phyloP scores from a whole-genome alignment of 108 stramenopile species.

The Cyclostephanos invisitatus region DNA sequence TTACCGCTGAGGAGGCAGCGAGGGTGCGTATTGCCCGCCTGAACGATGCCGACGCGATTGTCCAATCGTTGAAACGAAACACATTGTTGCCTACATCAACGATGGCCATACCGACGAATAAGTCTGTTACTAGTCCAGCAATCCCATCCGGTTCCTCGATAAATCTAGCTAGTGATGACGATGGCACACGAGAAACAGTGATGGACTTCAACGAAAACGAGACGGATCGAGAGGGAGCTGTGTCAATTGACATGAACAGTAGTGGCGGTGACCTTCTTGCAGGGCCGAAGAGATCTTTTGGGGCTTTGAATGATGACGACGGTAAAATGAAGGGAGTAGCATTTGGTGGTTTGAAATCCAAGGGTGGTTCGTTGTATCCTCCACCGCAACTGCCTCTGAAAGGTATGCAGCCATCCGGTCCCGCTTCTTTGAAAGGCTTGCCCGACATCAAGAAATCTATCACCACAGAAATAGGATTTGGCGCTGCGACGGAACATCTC shows the following conservation, averaged over 20 bases:
- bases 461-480: background rate
- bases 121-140: background rate
- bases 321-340: slow-evolving; percentile 5
- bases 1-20: no score
- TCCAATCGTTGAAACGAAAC: background rate
- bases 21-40: slow-evolving; percentile 8
- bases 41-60: slow-evolving; percentile 29
- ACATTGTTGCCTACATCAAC: no score
- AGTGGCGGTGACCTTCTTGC: background rate
- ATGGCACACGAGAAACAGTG: no score
- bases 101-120: background rate
- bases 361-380: background rate
- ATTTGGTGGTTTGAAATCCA: slow-evolving; percentile 15
- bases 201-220: no score
- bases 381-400: slow-evolving; percentile 4
- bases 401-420: background rate
- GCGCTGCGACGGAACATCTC: background rate
- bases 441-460: background rate
- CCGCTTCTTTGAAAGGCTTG: background rate
- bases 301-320: background rate
- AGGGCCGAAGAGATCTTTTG: background rate
- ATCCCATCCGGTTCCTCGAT: no score
- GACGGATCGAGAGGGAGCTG: no score
- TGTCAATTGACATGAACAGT: background rate
- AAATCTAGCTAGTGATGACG: no score